Percentiles rank a stretch among this genome's conserved stretches.
phyloP scores from a whole-genome alignment of 805 yeast genomes.

The Kuraishia piskuri region DNA sequence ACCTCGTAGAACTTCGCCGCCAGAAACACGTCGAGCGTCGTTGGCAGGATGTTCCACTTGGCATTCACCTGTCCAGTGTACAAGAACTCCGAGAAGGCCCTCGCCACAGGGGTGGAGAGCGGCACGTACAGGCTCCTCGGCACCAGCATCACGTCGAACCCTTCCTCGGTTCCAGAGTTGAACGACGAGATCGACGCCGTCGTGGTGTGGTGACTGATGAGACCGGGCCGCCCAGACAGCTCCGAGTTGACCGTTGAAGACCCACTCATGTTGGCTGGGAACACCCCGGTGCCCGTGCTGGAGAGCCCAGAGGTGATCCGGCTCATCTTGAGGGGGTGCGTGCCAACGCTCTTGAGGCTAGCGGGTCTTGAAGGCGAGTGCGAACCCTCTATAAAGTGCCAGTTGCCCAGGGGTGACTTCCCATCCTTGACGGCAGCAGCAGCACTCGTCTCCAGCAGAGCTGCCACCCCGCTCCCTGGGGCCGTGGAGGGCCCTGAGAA shows the following conservation, averaged over 20 bases:
- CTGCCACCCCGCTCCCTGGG: neutral
- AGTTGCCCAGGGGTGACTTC: neutral
- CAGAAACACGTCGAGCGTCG: conserved; percentile 53
- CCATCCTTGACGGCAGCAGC: neutral
- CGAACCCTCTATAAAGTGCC: neutral
- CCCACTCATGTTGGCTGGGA: neutral
- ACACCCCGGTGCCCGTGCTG: neutral
- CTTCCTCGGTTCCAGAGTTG: conserved; percentile 4
- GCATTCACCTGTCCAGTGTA: conserved; percentile 77
- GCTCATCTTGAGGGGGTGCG: neutral
- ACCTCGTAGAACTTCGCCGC: conserved; percentile 60
- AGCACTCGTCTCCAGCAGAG: neutral
- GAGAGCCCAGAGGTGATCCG: neutral
- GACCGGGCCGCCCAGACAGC: conserved; percentile 1
- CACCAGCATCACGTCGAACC: conserved; percentile 50
- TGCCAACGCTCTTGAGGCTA: neutral
- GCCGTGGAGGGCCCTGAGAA: neutral
- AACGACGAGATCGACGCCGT: conserved; percentile 8
- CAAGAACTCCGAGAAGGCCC: conserved; percentile 62
- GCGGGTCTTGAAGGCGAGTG: neutral
- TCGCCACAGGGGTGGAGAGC: conserved; percentile 49
- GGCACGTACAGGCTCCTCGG: conserved; percentile 69
- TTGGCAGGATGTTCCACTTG: conserved; percentile 65
- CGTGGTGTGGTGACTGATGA: conserved; percentile 4
- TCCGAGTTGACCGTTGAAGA: conserved; percentile 3